These are phyloP conservation scores for Trypanosoma conorhini DNA, from an alignment of 208 protist species.

Conservation along the genomic window DNA sequence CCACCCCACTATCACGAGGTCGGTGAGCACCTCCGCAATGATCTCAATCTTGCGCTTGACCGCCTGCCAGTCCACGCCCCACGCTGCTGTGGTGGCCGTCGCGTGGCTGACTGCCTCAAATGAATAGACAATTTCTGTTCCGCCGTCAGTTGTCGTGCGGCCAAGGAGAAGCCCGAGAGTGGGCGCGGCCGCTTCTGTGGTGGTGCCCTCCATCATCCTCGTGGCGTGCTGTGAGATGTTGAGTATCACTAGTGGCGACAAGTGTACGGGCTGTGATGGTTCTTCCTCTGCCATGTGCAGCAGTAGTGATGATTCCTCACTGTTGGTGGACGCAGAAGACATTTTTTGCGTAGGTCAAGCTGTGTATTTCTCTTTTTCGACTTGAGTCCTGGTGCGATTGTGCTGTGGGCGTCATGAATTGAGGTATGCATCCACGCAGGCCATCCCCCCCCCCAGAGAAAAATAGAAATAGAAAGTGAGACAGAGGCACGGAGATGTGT, in stretches of 20 bases:
- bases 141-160: slow-evolving; percentile 11
- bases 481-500: background rate
- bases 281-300: slow-evolving; percentile 16
- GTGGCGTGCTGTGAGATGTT: slow-evolving; percentile 74
- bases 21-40: slow-evolving; percentile 50
- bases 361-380: slow-evolving; percentile 3
- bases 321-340: background rate
- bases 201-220: slow-evolving; percentile 23
- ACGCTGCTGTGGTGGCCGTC: slow-evolving; percentile 1
- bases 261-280: slow-evolving; percentile 21
- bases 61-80: slow-evolving; percentile 40
- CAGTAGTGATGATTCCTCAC: slow-evolving; percentile 1
- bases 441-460: too few relatives aligned
- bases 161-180: slow-evolving; percentile 37
- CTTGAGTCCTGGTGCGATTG: background rate
- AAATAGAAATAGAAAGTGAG: background rate
- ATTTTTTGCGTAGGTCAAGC: background rate
- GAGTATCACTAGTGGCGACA: slow-evolving; percentile 75
- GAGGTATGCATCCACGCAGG: background rate
- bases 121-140: slow-evolving; percentile 40
- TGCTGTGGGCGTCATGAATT: background rate
- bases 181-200: background rate
- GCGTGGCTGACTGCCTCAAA: slow-evolving; percentile 40
- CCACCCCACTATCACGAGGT: slow-evolving; percentile 61
- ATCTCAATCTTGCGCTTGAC: slow-evolving; percentile 38